phyloP scores from a whole-genome alignment of 2,329 filamentous ascomycete species.

The Nemania sp. region DNA sequence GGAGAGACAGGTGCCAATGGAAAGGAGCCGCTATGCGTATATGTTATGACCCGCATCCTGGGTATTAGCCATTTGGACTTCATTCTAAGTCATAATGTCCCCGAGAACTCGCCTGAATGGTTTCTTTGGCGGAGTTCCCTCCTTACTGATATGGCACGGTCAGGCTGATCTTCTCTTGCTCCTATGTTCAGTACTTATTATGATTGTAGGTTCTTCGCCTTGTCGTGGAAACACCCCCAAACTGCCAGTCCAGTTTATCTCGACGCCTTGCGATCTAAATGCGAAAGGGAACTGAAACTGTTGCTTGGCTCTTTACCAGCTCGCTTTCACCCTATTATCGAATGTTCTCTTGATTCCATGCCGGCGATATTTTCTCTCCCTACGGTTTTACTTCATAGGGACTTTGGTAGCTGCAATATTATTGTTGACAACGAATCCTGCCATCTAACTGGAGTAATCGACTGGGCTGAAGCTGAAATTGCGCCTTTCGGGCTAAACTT shows the following conservation, averaged over 20 bases:
- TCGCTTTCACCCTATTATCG: conserved; percentile 52
- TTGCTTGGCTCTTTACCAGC: conserved; percentile 51
- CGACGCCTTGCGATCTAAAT: background rate
- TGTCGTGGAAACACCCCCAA: conserved; percentile 54
- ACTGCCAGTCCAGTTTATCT: conserved; percentile 44
- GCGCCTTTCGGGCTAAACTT: conserved; percentile 57
- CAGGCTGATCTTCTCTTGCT: background rate
- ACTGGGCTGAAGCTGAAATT: conserved; percentile 57
- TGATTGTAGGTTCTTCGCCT: conserved; percentile 54
- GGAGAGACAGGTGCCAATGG: conserved; percentile 20
- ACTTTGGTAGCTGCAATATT: conserved; percentile 56
- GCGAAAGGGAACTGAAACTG: conserved; percentile 48
- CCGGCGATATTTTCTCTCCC: conserved; percentile 53
- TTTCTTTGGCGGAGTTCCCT: conserved; percentile 53
- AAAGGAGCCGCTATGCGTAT: conserved; percentile 54
- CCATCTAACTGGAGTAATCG: conserved; percentile 55
- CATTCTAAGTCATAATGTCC: conserved; percentile 51
- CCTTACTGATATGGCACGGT: conserved; percentile 46
- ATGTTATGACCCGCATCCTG: conserved; percentile 53
- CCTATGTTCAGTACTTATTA: conserved; percentile 3
- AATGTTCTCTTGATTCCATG: conserved; percentile 50
- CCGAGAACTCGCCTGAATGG: conserved; percentile 52
- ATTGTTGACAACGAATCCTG: conserved; percentile 54
- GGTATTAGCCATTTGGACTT: conserved; percentile 55
- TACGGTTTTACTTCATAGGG: conserved; percentile 55